Evolutionary conservation across 2,329 filamentous ascomycete genomes (phyloP).

Genomic region (Fonsecaea monophora): DNA sequence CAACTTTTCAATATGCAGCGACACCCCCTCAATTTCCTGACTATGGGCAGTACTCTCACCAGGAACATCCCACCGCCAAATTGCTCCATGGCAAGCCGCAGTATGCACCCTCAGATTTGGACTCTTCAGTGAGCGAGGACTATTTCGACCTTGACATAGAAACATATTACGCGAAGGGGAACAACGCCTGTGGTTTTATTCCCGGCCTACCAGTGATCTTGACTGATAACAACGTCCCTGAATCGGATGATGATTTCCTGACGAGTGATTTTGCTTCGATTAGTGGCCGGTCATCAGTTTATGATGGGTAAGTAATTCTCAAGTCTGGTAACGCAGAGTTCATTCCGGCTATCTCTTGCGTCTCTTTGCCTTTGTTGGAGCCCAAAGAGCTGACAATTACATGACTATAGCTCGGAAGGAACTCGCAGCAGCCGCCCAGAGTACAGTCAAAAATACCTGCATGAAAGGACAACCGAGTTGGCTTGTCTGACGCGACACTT

Average conservation of each 20-base stretch:
- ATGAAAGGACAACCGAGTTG: conserved; percentile 42
- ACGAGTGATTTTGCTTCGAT: conserved; percentile 35
- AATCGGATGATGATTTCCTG: conserved; percentile 36
- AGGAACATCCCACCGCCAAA: conserved; percentile 35
- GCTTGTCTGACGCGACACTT: conserved; percentile 50
- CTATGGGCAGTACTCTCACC: conserved; percentile 21
- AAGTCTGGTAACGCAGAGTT: background rate
- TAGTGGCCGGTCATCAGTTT: conserved; percentile 33
- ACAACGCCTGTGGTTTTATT: conserved; percentile 40
- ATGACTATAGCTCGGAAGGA: conserved; percentile 26
- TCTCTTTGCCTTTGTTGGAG: background rate
- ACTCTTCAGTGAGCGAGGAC: conserved; percentile 36
- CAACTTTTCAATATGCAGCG: conserved; percentile 21
- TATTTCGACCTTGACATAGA: conserved; percentile 41
- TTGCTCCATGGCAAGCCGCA: conserved; percentile 32
- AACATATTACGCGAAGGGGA: conserved; percentile 38
- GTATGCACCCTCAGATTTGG: conserved; percentile 34
- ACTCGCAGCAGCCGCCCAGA: conserved; percentile 30
- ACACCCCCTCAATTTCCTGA: conserved; percentile 14
- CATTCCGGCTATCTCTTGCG: background rate
- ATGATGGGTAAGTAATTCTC: conserved; percentile 28
- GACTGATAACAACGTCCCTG: conserved; percentile 34
- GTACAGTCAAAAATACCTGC: conserved; percentile 36
- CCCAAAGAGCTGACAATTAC: background rate
- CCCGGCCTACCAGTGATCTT: conserved; percentile 37